A percentile compares a stretch with the other conserved stretches of the same genome.
These are phyloP conservation scores for Pythium brachiatum DNA, from an alignment of 352 stramenopile genomes.

Conservation along the genomic window DNA sequence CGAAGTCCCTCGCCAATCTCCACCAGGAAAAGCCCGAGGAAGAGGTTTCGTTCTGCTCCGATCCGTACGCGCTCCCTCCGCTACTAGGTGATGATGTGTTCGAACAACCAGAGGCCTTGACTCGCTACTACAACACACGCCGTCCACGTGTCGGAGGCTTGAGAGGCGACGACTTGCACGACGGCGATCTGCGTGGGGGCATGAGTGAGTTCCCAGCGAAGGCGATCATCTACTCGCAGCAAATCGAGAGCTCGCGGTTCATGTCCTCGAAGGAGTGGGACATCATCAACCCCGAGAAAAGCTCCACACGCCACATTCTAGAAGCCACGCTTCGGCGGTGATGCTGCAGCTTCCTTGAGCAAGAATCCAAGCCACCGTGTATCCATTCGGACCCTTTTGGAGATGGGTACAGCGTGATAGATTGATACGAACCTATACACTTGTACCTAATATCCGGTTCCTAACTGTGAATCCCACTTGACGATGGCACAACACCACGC, in stretches of 20 bases:
- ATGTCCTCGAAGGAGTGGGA: constrained; percentile 73
- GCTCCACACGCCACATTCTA: constrained; percentile 49
- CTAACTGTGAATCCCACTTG: background rate
- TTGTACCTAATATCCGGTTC: background rate
- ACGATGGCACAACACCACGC: background rate
- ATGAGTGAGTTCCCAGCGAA: constrained; percentile 45
- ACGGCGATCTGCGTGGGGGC: constrained; percentile 17
- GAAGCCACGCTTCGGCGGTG: constrained; percentile 27
- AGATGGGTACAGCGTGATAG: background rate
- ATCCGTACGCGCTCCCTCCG: constrained; percentile 64
- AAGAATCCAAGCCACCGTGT: background rate
- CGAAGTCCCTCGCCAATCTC: constrained; percentile 20
- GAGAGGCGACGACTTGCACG: constrained; percentile 16
- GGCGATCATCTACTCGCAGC: constrained; percentile 56
- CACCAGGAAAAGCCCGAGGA: constrained; percentile 2
- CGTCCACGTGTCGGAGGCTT: constrained; percentile 15
- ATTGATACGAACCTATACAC: background rate
- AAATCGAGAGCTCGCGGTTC: constrained; percentile 38
- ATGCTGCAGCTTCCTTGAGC: background rate
- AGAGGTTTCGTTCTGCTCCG: constrained; percentile 35
- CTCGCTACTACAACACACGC: constrained; percentile 5
- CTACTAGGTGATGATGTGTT: constrained; percentile 50
- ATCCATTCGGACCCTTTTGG: background rate
- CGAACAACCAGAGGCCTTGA: constrained; percentile 25
- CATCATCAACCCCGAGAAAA: constrained; percentile 56